These are phyloP conservation scores for Aspergillus sclerotiicarbonarius DNA, from an alignment of 495 filamentous ascomycete species.

Conservation along the genomic window DNA sequence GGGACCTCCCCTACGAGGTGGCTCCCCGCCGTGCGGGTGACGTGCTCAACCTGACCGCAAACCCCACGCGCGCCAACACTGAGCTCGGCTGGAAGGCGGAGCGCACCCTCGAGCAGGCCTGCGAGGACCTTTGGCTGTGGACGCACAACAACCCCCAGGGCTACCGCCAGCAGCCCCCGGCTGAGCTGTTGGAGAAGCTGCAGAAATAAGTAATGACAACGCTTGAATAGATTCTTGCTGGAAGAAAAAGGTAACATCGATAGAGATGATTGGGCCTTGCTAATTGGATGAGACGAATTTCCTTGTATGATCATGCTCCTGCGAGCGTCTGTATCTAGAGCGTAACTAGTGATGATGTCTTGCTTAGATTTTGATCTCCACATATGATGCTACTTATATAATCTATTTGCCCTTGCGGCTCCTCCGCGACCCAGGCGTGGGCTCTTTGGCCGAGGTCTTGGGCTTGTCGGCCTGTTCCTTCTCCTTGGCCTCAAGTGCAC, in stretches of 20 bases:
- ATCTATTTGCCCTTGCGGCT: slow-evolving; percentile 36
- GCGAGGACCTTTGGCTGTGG: slow-evolving; percentile 94
- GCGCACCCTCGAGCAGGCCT: slow-evolving; percentile 86
- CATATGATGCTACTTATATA: no score
- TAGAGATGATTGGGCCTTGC: neutral
- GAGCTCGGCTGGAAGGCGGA: slow-evolving; percentile 93
- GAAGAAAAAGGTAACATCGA: neutral
- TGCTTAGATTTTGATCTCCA: neutral
- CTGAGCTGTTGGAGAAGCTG: slow-evolving; percentile 72
- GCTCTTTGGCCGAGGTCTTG: slow-evolving; percentile 34
- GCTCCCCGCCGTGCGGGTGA: slow-evolving; percentile 81
- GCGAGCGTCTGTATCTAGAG: slow-evolving; percentile 1
- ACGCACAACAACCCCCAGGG: slow-evolving; percentile 92
- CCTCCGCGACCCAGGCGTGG: slow-evolving; percentile 42
- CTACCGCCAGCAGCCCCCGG: slow-evolving; percentile 85
- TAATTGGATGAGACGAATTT: slow-evolving; percentile 45
- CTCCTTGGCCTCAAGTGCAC: slow-evolving; percentile 68
- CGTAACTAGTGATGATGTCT: neutral
- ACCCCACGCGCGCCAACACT: slow-evolving; percentile 78
- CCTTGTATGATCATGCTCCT: slow-evolving; percentile 26
- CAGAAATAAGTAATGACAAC: slow-evolving; percentile 49
- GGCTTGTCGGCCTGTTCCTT: slow-evolving; percentile 48
- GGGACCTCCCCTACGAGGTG: slow-evolving; percentile 82
- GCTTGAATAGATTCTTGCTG: neutral
- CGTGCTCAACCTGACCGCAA: slow-evolving; percentile 90